phyloP scores from a whole-genome alignment of 345 rosid genomes.

The Sisymbrium irio region DNA sequence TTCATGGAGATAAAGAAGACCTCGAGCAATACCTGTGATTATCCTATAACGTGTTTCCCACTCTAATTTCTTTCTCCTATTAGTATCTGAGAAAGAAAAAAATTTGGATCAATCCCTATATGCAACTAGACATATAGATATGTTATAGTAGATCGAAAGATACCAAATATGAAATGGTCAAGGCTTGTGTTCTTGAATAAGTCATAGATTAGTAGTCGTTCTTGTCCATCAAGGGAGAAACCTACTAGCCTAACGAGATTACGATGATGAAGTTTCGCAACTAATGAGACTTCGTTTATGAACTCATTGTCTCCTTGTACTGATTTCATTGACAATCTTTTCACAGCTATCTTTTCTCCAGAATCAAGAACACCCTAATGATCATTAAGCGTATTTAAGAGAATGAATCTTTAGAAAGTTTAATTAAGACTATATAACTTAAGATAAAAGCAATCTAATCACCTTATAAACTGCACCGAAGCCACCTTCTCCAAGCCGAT shows the following conservation, averaged over 20 bases:
- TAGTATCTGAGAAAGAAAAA: not conserved
- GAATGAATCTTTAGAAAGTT: not conserved
- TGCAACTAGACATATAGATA: not conserved
- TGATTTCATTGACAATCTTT: conserved; percentile 44
- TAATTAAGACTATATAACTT: not conserved
- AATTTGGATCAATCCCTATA: not conserved
- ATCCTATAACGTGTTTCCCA: conserved; percentile 29
- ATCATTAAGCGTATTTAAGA: not conserved
- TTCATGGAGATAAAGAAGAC: conserved; percentile 38
- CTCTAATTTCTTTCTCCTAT: conserved; percentile 3
- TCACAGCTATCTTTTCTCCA: conserved; percentile 47
- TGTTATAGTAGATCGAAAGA: not conserved
- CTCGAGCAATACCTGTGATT: conserved; percentile 29
- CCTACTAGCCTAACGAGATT: conserved; percentile 4
- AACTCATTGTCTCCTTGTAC: conserved; percentile 46
- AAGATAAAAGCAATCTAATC: not conserved
- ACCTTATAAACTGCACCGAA: conserved; percentile 28
- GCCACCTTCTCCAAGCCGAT: conserved; percentile 28
- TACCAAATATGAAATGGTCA: conserved; percentile 39
- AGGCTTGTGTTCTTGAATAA: conserved; percentile 46
- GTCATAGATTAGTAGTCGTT: conserved; percentile 34
- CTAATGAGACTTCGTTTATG: conserved; percentile 41
- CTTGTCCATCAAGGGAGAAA: conserved; percentile 5
- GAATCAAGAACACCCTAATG: conserved; percentile 38
- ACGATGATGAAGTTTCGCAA: conserved; percentile 43